Percentiles rank a stretch among this genome's conserved stretches.
Evolutionary conservation across 2,329 filamentous ascomycete species (phyloP).

Genomic region (Penicillium sp.): DNA sequence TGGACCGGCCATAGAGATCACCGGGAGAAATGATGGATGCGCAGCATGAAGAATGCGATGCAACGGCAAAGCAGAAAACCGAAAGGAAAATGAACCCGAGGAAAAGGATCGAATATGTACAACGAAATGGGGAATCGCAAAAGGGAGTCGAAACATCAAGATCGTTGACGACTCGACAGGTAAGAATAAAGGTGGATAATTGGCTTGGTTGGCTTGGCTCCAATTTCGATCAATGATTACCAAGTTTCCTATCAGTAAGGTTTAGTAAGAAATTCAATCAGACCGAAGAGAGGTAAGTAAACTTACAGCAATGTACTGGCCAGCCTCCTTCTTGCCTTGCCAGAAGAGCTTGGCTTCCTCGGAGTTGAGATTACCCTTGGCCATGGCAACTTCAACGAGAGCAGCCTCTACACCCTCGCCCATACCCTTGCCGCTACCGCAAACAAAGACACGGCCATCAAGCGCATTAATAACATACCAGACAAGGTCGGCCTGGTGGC

Average conservation of each 20-base stretch:
- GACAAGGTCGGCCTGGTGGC: conserved; percentile 89
- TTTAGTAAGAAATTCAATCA: neutral
- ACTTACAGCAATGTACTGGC: conserved; percentile 86
- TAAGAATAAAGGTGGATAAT: too few species aligned
- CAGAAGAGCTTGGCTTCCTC: conserved; percentile 88
- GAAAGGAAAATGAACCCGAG: neutral
- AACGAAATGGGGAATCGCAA: neutral
- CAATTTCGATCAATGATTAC: conserved; percentile 22
- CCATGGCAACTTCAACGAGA: conserved; percentile 86
- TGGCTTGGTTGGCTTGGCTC: neutral
- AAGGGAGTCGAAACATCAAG: neutral
- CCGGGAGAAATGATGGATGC: neutral
- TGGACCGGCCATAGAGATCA: neutral
- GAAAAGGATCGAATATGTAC: neutral
- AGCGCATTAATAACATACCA: conserved; percentile 97
- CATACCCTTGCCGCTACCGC: conserved; percentile 94
- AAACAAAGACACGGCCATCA: conserved; percentile 96
- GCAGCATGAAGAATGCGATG: conserved; percentile 1
- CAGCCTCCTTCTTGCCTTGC: conserved; percentile 86
- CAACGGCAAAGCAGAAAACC: neutral
- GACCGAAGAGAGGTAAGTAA: neutral
- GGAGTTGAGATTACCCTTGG: conserved; percentile 82
- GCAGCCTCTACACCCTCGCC: conserved; percentile 92
- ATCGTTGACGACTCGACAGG: too few species aligned
- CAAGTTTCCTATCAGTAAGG: conserved; percentile 38